Conservation (phyloP, 176 grass and related monocot genomes). For the sorghum (Sorghum bicolor) region Sorghum_bicolor_NCBIv3 NC_012873.2:63768501-63769000, state of each 20-base stretch:
- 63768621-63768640: background rate
- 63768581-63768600: background rate
- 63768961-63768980: constrained; percentile 2
- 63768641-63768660: background rate
- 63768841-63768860: background rate
- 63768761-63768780: background rate
- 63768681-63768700: background rate
- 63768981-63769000: background rate
- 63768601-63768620: background rate
- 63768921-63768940: constrained; percentile 3
- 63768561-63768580: background rate
- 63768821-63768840: constrained; percentile 25
- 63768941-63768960: constrained; percentile 13
- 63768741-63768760: background rate
- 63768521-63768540: background rate
- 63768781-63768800: background rate
- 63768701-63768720: background rate
- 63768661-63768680: background rate
- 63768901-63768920: background rate
- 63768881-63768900: background rate
- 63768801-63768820: background rate
- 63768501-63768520: background rate
- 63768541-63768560: background rate
- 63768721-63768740: background rate
- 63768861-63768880: constrained; percentile 22